Conservation (phyloP, 2,329 filamentous ascomycete genomes). For the Neofusicoccum ribis region DNA sequence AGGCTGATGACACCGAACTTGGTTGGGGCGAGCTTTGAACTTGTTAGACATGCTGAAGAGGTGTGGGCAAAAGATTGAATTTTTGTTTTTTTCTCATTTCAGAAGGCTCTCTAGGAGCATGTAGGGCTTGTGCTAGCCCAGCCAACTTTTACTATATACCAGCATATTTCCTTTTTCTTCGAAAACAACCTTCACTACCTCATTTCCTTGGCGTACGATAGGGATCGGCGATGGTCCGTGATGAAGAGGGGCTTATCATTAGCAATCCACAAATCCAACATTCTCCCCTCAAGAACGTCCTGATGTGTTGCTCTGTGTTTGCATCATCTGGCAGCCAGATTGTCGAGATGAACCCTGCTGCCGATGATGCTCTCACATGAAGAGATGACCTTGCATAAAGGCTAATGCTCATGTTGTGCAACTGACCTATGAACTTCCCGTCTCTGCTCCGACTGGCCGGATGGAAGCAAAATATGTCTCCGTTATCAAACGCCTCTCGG, state of each 20-base stretch:
- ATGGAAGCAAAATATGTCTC: neutral
- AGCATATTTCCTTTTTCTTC: neutral
- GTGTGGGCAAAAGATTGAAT: neutral
- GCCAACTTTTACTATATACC: neutral
- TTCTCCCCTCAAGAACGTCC: neutral
- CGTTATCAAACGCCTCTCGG: neutral
- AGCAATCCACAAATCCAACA: neutral
- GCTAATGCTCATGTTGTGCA: neutral
- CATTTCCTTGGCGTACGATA: neutral
- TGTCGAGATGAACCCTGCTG: neutral
- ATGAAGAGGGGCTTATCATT: neutral
- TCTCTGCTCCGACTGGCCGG: neutral
- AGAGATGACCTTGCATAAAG: neutral
- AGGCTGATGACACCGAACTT: neutral
- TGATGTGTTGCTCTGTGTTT: neutral
- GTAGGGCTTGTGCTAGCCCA: neutral
- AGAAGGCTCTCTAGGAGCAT: neutral
- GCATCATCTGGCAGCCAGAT: neutral
- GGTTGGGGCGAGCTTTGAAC: slow-evolving; percentile 15
- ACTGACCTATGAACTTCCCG: neutral
- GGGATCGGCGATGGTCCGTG: slow-evolving; percentile 9
- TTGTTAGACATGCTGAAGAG: neutral
- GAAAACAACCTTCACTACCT: neutral
- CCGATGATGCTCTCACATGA: slow-evolving; percentile 1
- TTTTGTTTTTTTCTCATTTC: neutral